Conservation (phyloP, 805 yeast species). For the Hanseniaspora pseudoguilliermondii region DNA sequence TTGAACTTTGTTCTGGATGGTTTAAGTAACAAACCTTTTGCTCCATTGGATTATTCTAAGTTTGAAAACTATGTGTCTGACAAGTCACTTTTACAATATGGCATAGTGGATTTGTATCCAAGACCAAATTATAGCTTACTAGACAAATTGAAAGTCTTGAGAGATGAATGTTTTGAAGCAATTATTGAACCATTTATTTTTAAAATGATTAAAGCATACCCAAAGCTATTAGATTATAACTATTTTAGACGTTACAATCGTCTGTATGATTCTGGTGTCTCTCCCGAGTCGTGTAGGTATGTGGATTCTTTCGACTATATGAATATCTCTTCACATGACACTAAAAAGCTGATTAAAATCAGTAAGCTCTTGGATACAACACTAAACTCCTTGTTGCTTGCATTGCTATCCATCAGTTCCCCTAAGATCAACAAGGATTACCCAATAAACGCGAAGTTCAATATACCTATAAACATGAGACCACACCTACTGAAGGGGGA, state of each 20-base stretch:
- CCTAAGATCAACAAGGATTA: neutral
- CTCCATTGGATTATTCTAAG: neutral
- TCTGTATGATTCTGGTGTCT: neutral
- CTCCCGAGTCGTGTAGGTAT: neutral
- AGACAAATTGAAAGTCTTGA: neutral
- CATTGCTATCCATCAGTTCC: neutral
- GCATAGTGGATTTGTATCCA: constrained; percentile 7
- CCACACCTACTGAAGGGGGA: neutral
- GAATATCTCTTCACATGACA: neutral
- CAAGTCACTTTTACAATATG: neutral
- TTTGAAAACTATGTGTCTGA: neutral
- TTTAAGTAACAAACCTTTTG: neutral
- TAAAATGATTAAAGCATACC: neutral
- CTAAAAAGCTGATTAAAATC: neutral
- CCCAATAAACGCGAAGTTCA: neutral
- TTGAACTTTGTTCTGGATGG: neutral
- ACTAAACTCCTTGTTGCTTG: neutral
- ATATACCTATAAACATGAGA: constrained; percentile 8
- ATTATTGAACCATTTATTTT: neutral
- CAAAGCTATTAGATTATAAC: neutral
- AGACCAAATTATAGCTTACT: neutral
- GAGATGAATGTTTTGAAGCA: neutral
- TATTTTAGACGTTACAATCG: neutral
- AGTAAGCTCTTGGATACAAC: constrained; percentile 1
- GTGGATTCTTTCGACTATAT: neutral